Conservation (phyloP, 768 basidiomycete species). For the Chalciporus chontae region DNA sequence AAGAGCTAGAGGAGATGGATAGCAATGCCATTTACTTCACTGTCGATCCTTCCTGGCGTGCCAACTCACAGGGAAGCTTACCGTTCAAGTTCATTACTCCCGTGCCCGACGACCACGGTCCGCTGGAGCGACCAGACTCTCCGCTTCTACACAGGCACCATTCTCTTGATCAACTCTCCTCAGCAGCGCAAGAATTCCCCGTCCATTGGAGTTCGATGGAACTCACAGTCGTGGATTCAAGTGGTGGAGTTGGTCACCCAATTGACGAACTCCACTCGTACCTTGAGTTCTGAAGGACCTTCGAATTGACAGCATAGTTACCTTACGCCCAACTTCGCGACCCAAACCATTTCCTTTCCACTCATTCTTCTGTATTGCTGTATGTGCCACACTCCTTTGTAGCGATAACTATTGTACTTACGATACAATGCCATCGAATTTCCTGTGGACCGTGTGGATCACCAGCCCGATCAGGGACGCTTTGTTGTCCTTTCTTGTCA, state of each 20-base stretch:
- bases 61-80: slow-evolving; percentile 22
- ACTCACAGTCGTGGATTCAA: background rate
- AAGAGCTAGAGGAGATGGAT: slow-evolving; percentile 14
- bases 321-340: background rate
- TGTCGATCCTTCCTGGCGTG: slow-evolving; percentile 21
- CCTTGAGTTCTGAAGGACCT: slow-evolving; percentile 14
- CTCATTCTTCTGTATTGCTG: background rate
- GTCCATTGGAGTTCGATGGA: background rate
- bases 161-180: slow-evolving; percentile 20
- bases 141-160: slow-evolving; percentile 19
- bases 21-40: slow-evolving; percentile 28
- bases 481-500: slow-evolving; percentile 12
- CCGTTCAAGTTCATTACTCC: slow-evolving; percentile 24
- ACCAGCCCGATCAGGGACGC: too few species aligned
- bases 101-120: slow-evolving; percentile 13
- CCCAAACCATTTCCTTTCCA: background rate
- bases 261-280: slow-evolving; percentile 25
- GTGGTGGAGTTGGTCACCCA: slow-evolving; percentile 4
- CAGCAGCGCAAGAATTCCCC: background rate
- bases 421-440: slow-evolving; percentile 1
- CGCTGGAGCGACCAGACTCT: slow-evolving; percentile 18
- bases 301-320: background rate
- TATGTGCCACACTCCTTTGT: slow-evolving; percentile 9
- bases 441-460: background rate
- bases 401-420: slow-evolving; percentile 1